Evolutionary conservation across 1,284 basidiomycete species (phyloP).

Genomic region (Retiboletus flavoniger): DNA sequence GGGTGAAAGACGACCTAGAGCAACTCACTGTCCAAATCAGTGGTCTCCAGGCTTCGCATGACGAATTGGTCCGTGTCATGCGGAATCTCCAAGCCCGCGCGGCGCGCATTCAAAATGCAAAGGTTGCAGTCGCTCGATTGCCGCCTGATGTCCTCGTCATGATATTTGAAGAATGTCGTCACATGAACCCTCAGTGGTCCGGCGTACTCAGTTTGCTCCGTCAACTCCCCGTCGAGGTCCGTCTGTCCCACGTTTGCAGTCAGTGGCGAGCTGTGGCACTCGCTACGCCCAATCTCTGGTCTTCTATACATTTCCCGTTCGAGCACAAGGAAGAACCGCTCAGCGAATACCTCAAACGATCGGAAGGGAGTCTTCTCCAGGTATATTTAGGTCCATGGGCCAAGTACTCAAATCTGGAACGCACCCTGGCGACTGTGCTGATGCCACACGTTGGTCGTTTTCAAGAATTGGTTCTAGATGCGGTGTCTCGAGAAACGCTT

Average conservation of each 20-base stretch:
- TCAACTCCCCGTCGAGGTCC: slow-evolving; percentile 34
- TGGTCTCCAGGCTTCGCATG: slow-evolving; percentile 33
- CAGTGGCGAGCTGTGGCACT: slow-evolving; percentile 36
- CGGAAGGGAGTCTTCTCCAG: slow-evolving; percentile 30
- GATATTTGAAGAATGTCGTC: slow-evolving; percentile 35
- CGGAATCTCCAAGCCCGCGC: slow-evolving; percentile 31
- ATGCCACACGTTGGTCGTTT: slow-evolving; percentile 34
- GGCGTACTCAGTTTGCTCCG: slow-evolving; percentile 35
- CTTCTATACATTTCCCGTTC: slow-evolving; percentile 32
- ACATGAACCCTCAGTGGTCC: slow-evolving; percentile 34
- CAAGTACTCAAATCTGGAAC: slow-evolving; percentile 33
- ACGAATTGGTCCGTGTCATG: slow-evolving; percentile 28
- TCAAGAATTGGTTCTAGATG: slow-evolving; percentile 31
- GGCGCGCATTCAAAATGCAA: slow-evolving; percentile 33
- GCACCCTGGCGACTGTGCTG: slow-evolving; percentile 23
- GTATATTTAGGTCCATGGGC: slow-evolving; percentile 36
- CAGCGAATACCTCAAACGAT: slow-evolving; percentile 32
- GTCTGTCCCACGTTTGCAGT: slow-evolving; percentile 33
- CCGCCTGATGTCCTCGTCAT: slow-evolving; percentile 33
- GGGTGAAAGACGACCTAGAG: slow-evolving; percentile 27
- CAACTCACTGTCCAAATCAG: slow-evolving; percentile 27
- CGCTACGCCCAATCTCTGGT: slow-evolving; percentile 33
- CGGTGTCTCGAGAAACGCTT: slow-evolving; percentile 34
- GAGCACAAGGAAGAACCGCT: slow-evolving; percentile 33
- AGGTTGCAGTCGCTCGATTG: slow-evolving; percentile 29